phyloP scores from a whole-genome alignment of 2,329 filamentous ascomycete species.

The Microcyclospora pomicola region DNA sequence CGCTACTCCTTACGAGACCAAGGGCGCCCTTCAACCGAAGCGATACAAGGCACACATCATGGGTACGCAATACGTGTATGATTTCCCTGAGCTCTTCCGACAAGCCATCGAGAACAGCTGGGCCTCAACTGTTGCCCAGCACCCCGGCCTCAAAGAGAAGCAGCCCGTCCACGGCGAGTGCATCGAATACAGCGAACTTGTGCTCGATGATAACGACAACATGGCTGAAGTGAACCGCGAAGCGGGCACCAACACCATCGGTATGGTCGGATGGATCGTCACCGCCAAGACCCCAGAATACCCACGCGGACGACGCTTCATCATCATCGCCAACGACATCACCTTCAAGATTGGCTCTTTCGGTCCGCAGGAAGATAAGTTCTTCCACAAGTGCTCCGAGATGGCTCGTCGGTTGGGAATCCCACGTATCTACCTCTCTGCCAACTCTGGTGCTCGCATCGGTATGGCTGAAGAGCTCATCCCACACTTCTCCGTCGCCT shows the following conservation, averaged over 20 bases:
- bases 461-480: conserved; percentile 95
- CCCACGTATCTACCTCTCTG: conserved; percentile 92
- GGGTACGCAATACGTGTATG: conserved; percentile 98
- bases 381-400: conserved; percentile 99
- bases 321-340: conserved; percentile 97
- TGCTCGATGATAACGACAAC: conserved; percentile 86
- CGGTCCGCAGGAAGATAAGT: conserved; percentile 88
- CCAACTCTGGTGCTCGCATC: conserved; percentile 95
- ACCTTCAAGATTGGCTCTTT: conserved; percentile 98
- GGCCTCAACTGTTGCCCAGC: conserved; percentile 59
- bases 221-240: conserved; percentile 88
- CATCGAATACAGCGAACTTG: conserved; percentile 85
- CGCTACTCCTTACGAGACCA: conserved; percentile 85
- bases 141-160: conserved; percentile 61
- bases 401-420: conserved; percentile 87
- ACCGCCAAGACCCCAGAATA: conserved; percentile 93
- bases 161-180: conserved; percentile 79
- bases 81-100: conserved; percentile 98
- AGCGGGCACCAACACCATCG: conserved; percentile 85
- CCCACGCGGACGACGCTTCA: conserved; percentile 77
- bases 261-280: conserved; percentile 98
- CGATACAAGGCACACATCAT: conserved; percentile 98
- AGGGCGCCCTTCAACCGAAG: conserved; percentile 98
- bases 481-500: conserved; percentile 91
- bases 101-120: conserved; percentile 96